Evolutionary conservation across 2,329 filamentous ascomycete genomes (phyloP).

Genomic region (Colletotrichum sublineola): DNA sequence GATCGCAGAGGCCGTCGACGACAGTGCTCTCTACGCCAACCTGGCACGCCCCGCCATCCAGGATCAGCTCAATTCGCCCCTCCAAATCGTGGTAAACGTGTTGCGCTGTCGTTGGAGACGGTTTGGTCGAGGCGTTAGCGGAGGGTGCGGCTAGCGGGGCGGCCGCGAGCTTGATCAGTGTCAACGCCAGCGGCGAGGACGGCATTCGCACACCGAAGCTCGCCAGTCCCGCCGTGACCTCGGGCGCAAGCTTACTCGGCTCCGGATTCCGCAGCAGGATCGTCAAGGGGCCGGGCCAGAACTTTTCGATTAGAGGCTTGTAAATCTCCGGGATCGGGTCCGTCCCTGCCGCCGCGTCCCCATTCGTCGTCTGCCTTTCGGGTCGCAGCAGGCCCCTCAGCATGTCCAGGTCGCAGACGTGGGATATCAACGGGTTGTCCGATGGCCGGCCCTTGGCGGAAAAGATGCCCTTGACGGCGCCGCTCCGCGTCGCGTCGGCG

Average conservation of each 20-base stretch:
- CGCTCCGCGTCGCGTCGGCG: slow-evolving; percentile 91
- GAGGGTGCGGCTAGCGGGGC: slow-evolving; percentile 90
- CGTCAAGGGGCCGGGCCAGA: slow-evolving; percentile 96
- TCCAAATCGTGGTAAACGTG: slow-evolving; percentile 90
- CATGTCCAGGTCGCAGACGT: slow-evolving; percentile 86
- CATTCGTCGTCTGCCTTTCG: slow-evolving; percentile 30
- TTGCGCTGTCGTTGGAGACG: slow-evolving; percentile 89
- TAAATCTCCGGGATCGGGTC: slow-evolving; percentile 80
- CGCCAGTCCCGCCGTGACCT: slow-evolving; percentile 86
- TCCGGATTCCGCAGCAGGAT: slow-evolving; percentile 85
- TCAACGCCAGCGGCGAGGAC: slow-evolving; percentile 83
- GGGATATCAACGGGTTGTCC: slow-evolving; percentile 96
- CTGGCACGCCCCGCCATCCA: slow-evolving; percentile 88
- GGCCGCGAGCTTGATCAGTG: slow-evolving; percentile 84
- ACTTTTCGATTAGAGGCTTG: slow-evolving; percentile 79
- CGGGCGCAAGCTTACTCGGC: slow-evolving; percentile 81
- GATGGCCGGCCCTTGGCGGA: slow-evolving; percentile 89
- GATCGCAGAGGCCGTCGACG: slow-evolving; percentile 86
- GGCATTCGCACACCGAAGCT: slow-evolving; percentile 96
- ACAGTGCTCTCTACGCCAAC: slow-evolving; percentile 98
- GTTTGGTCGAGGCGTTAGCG: slow-evolving; percentile 93
- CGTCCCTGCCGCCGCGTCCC: slow-evolving; percentile 38
- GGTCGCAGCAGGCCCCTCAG: slow-evolving; percentile 71
- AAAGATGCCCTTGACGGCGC: slow-evolving; percentile 92
- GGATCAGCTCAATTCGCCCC: slow-evolving; percentile 85